phyloP scores from a whole-genome alignment of 2,329 filamentous ascomycete genomes.

The Myriosclerotinia scirpicola region DNA sequence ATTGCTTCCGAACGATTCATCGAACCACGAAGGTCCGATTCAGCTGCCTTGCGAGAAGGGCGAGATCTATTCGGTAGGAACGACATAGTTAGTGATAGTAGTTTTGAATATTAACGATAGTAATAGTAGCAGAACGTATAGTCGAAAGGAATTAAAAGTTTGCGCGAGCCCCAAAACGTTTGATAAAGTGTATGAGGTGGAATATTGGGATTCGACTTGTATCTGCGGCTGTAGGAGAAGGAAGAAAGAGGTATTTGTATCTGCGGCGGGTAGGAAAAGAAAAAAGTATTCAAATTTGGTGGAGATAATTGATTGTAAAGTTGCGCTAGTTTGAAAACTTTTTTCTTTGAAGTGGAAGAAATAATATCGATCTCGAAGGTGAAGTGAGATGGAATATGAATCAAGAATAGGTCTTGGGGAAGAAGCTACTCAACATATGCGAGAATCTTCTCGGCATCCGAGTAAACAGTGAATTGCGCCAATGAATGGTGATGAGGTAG shows the following conservation, averaged over 20 bases:
- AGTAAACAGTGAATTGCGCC: conserved; percentile 9
- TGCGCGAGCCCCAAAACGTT: neutral
- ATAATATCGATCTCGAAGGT: conserved; percentile 8
- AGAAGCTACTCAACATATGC: neutral
- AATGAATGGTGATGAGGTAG: neutral
- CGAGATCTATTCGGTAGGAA: conserved; percentile 10
- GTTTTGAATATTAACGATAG: conserved; percentile 7
- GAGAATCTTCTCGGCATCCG: neutral
- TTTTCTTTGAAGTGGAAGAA: conserved; percentile 9
- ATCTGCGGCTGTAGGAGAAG: neutral
- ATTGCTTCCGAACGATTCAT: conserved; percentile 9
- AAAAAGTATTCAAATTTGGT: neutral
- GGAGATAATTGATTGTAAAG: neutral
- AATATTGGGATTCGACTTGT: neutral
- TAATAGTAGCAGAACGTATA: conserved; percentile 6
- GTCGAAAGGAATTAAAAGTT: neutral
- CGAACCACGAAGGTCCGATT: conserved; percentile 14
- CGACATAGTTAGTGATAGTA: conserved; percentile 19
- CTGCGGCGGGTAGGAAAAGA: neutral
- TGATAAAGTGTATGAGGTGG: neutral
- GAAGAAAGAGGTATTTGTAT: neutral
- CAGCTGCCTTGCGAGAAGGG: neutral
- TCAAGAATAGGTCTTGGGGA: neutral
- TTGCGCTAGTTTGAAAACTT: conserved; percentile 10
- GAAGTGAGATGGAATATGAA: neutral